Conservation (phyloP, 345 rosid species). For the Theobroma cacao region DNA sequence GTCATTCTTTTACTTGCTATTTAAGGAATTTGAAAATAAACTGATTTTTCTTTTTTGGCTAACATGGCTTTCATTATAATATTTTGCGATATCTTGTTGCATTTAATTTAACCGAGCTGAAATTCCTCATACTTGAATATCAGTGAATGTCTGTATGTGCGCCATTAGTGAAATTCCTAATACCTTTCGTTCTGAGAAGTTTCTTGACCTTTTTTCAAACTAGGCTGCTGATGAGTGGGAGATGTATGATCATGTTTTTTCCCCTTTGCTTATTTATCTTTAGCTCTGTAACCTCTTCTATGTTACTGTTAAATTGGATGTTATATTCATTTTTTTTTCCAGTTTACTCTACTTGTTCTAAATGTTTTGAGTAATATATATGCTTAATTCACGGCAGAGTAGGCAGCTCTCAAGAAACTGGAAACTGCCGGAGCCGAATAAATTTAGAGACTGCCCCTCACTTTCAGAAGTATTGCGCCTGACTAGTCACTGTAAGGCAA, state of each 20-base stretch:
- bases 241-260: neutral
- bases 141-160: neutral
- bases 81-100: neutral
- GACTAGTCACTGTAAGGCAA: conserved; percentile 27
- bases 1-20: neutral
- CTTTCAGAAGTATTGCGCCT: conserved; percentile 38
- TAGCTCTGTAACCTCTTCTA: neutral
- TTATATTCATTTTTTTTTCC: neutral
- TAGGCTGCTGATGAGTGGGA: neutral
- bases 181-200: neutral
- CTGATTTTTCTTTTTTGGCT: neutral
- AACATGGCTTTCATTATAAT: neutral
- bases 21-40: no score
- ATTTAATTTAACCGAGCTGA: neutral
- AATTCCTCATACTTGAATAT: neutral
- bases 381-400: conserved; percentile 16
- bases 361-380: neutral
- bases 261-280: neutral
- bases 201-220: neutral
- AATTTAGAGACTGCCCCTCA: conserved; percentile 26
- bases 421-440: conserved; percentile 43
- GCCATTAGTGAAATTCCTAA: no score
- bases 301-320: neutral
- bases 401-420: conserved; percentile 43
- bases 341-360: neutral